Evolutionary conservation across 352 stramenopile genomes (phyloP).

Genomic region (Thraustochytrium sp.): DNA sequence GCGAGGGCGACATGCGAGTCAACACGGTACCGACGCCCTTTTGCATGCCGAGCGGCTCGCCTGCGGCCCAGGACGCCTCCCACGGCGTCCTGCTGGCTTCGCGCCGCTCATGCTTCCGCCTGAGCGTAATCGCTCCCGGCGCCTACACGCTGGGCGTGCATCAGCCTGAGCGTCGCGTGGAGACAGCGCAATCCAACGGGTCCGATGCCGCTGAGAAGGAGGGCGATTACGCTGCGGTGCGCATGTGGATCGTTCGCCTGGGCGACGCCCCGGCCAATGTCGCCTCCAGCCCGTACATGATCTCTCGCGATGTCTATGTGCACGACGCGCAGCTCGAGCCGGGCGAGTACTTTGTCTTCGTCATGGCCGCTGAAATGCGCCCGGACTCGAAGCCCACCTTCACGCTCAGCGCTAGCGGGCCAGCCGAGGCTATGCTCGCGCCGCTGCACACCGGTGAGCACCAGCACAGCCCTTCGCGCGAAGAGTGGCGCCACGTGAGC

Average conservation of each 20-base stretch:
- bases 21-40: conserved; percentile 12
- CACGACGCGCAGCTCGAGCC: not conserved
- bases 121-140: not conserved
- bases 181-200: not conserved
- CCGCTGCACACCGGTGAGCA: not conserved
- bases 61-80: not conserved
- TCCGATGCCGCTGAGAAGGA: not conserved
- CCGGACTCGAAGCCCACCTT: not conserved
- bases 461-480: not conserved
- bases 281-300: not conserved
- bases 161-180: not conserved
- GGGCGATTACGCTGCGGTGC: not conserved
- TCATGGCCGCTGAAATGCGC: not conserved
- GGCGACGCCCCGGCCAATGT: not conserved
- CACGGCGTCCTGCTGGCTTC: not conserved
- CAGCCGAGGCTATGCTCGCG: not conserved
- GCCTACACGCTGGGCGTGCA: not conserved
- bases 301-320: not conserved
- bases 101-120: not conserved
- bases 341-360: not conserved
- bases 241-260: not conserved
- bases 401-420: not conserved
- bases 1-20: conserved; percentile 48
- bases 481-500: not conserved
- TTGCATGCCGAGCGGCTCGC: not conserved